Conservation (phyloP, 2,329 filamentous ascomycete species). For the Monilinia aucupariae region DNA sequence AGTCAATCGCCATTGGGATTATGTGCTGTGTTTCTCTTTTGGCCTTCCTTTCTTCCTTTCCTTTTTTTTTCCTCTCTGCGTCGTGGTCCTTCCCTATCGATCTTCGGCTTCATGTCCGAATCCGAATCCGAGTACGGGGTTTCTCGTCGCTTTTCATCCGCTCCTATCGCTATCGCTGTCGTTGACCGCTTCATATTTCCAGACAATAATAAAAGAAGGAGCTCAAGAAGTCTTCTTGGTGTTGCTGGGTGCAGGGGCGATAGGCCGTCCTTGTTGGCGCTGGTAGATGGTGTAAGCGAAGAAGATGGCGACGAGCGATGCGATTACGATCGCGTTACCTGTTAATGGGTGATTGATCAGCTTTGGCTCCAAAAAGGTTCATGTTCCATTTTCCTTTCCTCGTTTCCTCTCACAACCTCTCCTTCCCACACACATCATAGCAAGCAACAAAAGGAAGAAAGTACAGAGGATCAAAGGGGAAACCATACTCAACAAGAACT, state of each 20-base stretch:
- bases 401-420: background rate
- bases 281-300: slow-evolving; percentile 30
- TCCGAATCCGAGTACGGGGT: background rate
- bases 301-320: slow-evolving; percentile 21
- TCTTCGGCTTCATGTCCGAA: background rate
- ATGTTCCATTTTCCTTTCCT: background rate
- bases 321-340: slow-evolving; percentile 33
- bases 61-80: background rate
- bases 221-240: slow-evolving; percentile 13
- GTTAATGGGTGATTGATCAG: slow-evolving; percentile 2
- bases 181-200: background rate
- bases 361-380: background rate
- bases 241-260: background rate
- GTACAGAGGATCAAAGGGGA: background rate
- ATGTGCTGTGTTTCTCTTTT: too few relatives aligned
- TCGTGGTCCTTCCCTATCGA: background rate
- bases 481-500: slow-evolving; percentile 33
- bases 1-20: background rate
- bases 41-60: background rate
- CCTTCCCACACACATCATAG: background rate
- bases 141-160: background rate
- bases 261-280: slow-evolving; percentile 21
- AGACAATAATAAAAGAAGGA: background rate
- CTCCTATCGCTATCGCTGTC: background rate
- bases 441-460: background rate